These are phyloP conservation scores for Blastocystis sp. DNA, from an alignment of 352 stramenopile species.

Conservation along the genomic window DNA sequence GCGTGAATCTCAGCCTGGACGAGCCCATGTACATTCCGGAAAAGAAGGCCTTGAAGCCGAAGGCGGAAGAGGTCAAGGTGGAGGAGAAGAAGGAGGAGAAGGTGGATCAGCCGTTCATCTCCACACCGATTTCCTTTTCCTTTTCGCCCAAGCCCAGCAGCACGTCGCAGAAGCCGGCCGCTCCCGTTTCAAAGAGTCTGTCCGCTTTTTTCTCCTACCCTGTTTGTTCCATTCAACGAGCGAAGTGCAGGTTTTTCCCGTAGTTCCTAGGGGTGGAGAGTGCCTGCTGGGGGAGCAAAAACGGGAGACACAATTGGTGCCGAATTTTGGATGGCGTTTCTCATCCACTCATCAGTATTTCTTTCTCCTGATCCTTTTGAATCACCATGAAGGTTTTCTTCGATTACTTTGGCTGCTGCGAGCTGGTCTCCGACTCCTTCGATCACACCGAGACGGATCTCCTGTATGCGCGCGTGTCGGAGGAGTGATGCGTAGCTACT, in stretches of 20 bases:
- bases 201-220: constrained; percentile 25
- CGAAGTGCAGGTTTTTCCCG: background rate
- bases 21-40: constrained; percentile 60
- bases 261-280: background rate
- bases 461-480: constrained; percentile 4
- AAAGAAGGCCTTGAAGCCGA: background rate
- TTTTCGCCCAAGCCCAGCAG: background rate
- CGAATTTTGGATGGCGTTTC: constrained; percentile 40
- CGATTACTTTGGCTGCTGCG: constrained; percentile 68
- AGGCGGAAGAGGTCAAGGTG: background rate
- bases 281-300: background rate
- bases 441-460: constrained; percentile 60
- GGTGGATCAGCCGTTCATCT: constrained; percentile 10
- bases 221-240: background rate
- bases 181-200: background rate
- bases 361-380: constrained; percentile 19
- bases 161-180: background rate
- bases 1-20: constrained; percentile 22
- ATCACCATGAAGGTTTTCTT: constrained; percentile 66
- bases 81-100: background rate
- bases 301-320: background rate
- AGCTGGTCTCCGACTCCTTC: constrained; percentile 69
- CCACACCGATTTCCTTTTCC: constrained; percentile 12
- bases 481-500: constrained; percentile 55
- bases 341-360: constrained; percentile 43